Base-by-base conservation (phyloP, 148 eudicot species). In the Persicaria maculosa region DNA sequence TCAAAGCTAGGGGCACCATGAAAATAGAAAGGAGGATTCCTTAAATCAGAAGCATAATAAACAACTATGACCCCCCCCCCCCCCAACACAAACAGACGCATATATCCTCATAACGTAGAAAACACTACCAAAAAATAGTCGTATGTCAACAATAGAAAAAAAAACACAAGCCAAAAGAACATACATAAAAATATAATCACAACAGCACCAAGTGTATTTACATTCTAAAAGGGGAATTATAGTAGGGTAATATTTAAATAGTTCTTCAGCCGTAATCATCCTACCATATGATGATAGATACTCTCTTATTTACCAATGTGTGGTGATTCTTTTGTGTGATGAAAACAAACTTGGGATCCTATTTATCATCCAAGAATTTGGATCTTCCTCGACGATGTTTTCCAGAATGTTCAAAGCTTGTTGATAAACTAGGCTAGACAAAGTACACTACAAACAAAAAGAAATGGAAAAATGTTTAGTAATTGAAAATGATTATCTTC, bases 241-340 rank as follows among this genome's bases (percentile, higher is more conserved):
- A 14, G 36, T 36, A 2, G 45, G 11, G 36, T 64, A 17, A 5
- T 10, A 64, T 5, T 64, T 10, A 64, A 64, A 40, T 74, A 95
- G 93, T 81, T 95, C 99, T 82, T 95, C 99, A 55, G 99, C 97
- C 5, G 99, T 83, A 62, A 88, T 87, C 80, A 90, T 96, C 46
- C 99, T 97, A 73, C 96, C 97, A 74, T 92, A 88, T 74, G 89
- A 83, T 62, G 88, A 80, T 80, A 95, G 90, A 73, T 88, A 86
- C 78, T 88, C 85, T 73, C 99, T 97, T 69, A 95, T 90, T 97
- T 95, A 85, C 69, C 80, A 75, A 72, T n/a, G n/a, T n/a, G n/a
- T n/a, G n/a, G n/a, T n/a, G n/a, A n/a, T n/a, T n/a, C n/a, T n/a
- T n/a, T n/a, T n/a, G n/a, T n/a, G n/a, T n/a, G n/a, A n/a, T n/a